Base-by-base conservation (phyloP, 129 eudicot species). In the Chrysanthemum lavandulifolium region DNA sequence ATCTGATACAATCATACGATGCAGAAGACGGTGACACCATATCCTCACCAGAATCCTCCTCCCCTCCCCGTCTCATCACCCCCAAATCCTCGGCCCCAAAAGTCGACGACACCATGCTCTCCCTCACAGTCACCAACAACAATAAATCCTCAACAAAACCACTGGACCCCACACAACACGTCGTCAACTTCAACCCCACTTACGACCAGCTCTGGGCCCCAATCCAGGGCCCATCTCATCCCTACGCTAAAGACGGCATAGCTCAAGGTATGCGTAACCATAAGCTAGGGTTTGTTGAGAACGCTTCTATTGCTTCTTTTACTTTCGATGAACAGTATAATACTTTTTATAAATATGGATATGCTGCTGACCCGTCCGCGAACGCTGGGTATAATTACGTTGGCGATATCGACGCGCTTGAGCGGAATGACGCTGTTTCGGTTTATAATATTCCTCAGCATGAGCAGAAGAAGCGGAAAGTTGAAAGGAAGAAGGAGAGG, bases 181-280 rank as follows among this genome's bases (percentile, higher is more conserved):
- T 86, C 13, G 97, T 94, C 52, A 16, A 76, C 58, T 94, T 84
- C 91, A 94, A 94, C 60, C 98, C 97, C 0, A 90, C 97, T 29
- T 90, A 87, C 85, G 98, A 94, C 27, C 97, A 94, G 78, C 96
- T 94, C 1, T 94, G 98, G 98, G 88, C 98, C 2, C 98, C 98
- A 2, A 86, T 94, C 36, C 82, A 78, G 11, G 97, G 98, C 14
- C 98, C 98, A 1, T 82, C 98, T 1, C 98, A 94, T 48, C 98
- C 98, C 6, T 90, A 87, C 79, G 97, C 98, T n/a, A 94, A 94
- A 50, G 98, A 94, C 79, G 98, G 98, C 27, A 49, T 94, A 6
- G 97, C 98, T 6, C 98, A 94, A 54, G 98, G 98, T 18, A 82
- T 94, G 71, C 87, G 98, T n/a, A 94, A 94, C 76, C 98, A 94